These are phyloP conservation scores for Alectoria sarmentosa DNA, from an alignment of 495 filamentous ascomycete species.

Conservation along the genomic window DNA sequence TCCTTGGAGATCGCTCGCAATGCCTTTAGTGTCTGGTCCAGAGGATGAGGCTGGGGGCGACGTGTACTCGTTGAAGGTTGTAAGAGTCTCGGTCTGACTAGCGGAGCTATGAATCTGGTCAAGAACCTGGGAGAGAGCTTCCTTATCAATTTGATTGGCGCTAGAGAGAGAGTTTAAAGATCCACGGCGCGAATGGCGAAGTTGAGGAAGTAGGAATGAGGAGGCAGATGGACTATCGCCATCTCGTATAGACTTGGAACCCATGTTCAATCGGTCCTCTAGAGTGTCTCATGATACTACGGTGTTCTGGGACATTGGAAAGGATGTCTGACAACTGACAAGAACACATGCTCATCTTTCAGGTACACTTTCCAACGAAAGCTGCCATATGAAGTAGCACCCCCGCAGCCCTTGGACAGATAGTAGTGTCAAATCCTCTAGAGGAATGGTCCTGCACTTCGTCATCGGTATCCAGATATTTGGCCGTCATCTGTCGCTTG, in stretches of 20 bases:
- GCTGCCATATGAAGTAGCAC: background rate
- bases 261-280: constrained; percentile 31
- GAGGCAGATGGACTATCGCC: constrained; percentile 38
- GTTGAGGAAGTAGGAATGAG: constrained; percentile 38
- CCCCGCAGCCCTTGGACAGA: background rate
- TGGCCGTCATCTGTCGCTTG: too few relatives aligned
- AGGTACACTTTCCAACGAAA: background rate
- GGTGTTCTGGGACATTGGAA: constrained; percentile 12
- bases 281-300: constrained; percentile 12
- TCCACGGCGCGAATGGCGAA: constrained; percentile 48
- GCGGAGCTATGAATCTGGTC: constrained; percentile 80
- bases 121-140: constrained; percentile 63
- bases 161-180: constrained; percentile 59
- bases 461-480: background rate
- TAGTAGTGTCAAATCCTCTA: background rate
- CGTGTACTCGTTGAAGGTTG: constrained; percentile 81
- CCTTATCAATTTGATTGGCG: constrained; percentile 54
- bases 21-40: constrained; percentile 55
- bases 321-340: background rate
- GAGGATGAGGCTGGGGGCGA: constrained; percentile 43
- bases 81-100: constrained; percentile 69
- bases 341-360: background rate
- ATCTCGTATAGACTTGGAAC: constrained; percentile 33
- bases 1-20: constrained; percentile 67
- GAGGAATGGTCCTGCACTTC: background rate